Evolutionary conservation across 305 asterid species (phyloP), one percentile per base, ranked within the genome.

Genomic region (Fraxinus angustifolia): DNA sequence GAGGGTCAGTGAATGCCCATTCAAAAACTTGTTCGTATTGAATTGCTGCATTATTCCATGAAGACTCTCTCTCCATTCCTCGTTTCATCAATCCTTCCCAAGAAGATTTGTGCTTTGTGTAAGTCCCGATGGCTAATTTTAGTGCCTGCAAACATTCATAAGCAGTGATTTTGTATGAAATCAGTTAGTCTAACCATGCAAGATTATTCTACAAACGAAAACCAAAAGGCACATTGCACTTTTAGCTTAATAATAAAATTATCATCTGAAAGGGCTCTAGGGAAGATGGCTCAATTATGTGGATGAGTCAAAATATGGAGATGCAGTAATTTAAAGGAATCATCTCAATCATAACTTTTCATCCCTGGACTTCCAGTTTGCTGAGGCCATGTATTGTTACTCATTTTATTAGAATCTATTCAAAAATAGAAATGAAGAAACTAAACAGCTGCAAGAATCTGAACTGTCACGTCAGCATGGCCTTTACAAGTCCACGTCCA

Each of bases 11-110:
- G 70, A 91, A 86, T n/a, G 97, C 94, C 99, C 99, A 94, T 21
- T 85, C 87, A 30, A 96, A 93, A 4, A 92, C 91, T 84, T 93
- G 97, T 78, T 94, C 98, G 10, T 96, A 96, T 53, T 90, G 93
- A 75, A 86, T 83, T 16, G 99, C 99, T 8, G 98, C 98, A 0
- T 87, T 89, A 78, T 93, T 93, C 99, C 99, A 96, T 1, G 99
- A 88, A 21, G 85, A 90, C 83, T 96, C 88, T 81, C 91, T 83
- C 86, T 87, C 93, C 98, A 96, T 94, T 34, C 99, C 97, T 12
- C 98, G 93, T 85, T 84, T 92, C 94, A 96, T 91, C 80, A 96
- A 53, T 36, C 97, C 97, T 82, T 89, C 91, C 97, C 97, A 96
- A 2, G 98, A 93, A 3, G 92, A 19, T 79, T 89, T 93, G 90